Base-by-base conservation (phyloP, 192 early-diverging fungal genomes). In the Fimicolochytrium jonesii region DNA sequence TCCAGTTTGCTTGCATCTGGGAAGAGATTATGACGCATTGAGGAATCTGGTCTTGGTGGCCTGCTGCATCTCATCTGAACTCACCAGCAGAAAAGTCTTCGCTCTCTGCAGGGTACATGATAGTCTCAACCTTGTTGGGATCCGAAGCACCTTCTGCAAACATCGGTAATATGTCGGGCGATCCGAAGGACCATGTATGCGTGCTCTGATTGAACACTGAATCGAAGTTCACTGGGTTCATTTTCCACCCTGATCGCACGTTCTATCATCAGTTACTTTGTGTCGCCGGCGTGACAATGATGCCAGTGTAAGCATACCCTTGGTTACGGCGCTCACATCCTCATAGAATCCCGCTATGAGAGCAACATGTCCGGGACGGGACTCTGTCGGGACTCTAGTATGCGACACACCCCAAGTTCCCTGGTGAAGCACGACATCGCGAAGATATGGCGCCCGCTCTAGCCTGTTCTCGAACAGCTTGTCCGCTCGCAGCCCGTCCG, bases 271-370 rank as follows among this genome's bases (percentile, higher is more conserved):
- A n/a, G n/a, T n/a, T n/a, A n/a, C n/a, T n/a, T n/a, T n/a, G n/a
- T n/a, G n/a, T n/a, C n/a, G n/a, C n/a, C n/a, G n/a, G n/a, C n/a
- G n/a, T n/a, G n/a, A n/a, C n/a, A n/a, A n/a, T n/a, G n/a, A n/a
- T n/a, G n/a, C n/a, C n/a, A n/a, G n/a, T n/a, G n/a, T n/a, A n/a
- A n/a, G n/a, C n/a, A 39, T 54, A 88, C 89, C 93, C 72, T 90
- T 94, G 5, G 93, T 97, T 22, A 97, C 95, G 2, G 95, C 95
- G 74, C 91, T 93, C 45, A 95, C 93, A 76, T 97, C 95, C 71
- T 97, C 95, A 73, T 97, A 97, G 69, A 97, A 93, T 5, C 95
- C 95, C 13, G 93, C 95, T 77, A 97, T 95, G 30, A 94, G 81
- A 22, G 95, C 95, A n/a, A 97, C 93, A 68, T 97, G 95, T 6